These are phyloP conservation scores for Medicago ruthenica DNA, from an alignment of 306 rosid species.

Conservation along the genomic window DNA sequence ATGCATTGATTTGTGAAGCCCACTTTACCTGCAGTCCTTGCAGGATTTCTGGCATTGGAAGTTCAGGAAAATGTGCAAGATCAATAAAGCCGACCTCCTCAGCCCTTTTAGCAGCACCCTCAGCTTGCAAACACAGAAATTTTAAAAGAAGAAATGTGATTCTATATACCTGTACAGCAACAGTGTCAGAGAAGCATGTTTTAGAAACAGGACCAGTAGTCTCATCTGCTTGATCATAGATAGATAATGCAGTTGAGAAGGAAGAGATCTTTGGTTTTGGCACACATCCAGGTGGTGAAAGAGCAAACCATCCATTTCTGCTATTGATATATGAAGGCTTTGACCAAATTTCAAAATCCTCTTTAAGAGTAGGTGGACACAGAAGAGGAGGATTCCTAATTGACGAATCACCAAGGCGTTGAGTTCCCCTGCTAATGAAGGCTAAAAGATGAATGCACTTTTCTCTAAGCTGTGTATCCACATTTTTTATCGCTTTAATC, in stretches of 20 bases:
- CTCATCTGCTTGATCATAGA: slow-evolving; percentile 58
- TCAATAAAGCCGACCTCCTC: slow-evolving; percentile 93
- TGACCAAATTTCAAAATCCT: slow-evolving; percentile 71
- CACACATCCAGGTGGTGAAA: slow-evolving; percentile 70
- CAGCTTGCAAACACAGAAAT: slow-evolving; percentile 90
- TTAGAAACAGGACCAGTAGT: slow-evolving; percentile 51
- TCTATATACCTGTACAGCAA: slow-evolving; percentile 80
- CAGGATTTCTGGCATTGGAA: slow-evolving; percentile 95
- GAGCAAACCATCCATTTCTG: slow-evolving; percentile 88
- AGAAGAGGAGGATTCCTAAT: slow-evolving; percentile 60
- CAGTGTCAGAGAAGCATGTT: slow-evolving; percentile 72
- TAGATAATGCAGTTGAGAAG: slow-evolving; percentile 53
- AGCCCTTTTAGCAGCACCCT: slow-evolving; percentile 89
- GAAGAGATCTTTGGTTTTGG: slow-evolving; percentile 64
- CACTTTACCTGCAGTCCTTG: slow-evolving; percentile 82
- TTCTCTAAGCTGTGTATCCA: slow-evolving; percentile 80
- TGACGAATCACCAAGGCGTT: slow-evolving; percentile 65
- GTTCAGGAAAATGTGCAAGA: slow-evolving; percentile 94
- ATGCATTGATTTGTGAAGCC: slow-evolving; percentile 21
- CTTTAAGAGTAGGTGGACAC: slow-evolving; percentile 79
- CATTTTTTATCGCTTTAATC: slow-evolving; percentile 74
- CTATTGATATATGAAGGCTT: slow-evolving; percentile 75
- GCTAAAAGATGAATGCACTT: slow-evolving; percentile 94
- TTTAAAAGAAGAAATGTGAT: slow-evolving; percentile 76
- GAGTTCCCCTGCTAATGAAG: slow-evolving; percentile 81